Conservation (phyloP, 164 flowering plant genomes). For the Vitis amurensis region DNA sequence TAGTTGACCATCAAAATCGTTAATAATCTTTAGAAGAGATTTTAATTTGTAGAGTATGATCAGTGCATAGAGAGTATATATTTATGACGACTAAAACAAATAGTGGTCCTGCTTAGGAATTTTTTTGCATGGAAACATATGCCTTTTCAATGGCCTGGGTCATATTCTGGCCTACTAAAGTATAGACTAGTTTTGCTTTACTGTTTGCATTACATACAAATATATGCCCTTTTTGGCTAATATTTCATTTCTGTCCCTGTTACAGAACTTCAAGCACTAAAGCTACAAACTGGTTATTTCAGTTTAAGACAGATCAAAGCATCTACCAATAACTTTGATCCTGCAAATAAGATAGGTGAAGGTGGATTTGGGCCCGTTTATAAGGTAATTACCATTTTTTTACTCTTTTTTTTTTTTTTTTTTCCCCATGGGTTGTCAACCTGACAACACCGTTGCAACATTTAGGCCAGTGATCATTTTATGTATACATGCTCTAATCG, state of each 20-base stretch:
- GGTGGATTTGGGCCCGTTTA: constrained; percentile 88
- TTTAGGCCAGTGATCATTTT: too few relatives aligned
- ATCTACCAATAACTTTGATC: constrained; percentile 74
- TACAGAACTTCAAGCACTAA: constrained; percentile 59
- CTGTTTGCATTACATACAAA: neutral
- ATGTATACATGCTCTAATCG: too few relatives aligned
- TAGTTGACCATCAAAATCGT: too few relatives aligned
- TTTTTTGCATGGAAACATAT: too few relatives aligned
- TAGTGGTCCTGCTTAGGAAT: too few relatives aligned
- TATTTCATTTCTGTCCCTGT: constrained; percentile 2
- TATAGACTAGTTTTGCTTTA: neutral
- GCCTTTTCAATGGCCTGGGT: too few relatives aligned
- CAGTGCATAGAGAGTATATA: too few relatives aligned
- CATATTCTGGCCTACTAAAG: too few relatives aligned
- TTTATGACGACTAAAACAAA: too few relatives aligned
- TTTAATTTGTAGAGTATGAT: too few relatives aligned
- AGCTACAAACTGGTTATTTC: constrained; percentile 66
- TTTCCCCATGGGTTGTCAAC: neutral
- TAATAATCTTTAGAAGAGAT: too few relatives aligned
- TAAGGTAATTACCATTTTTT: constrained; percentile 44
- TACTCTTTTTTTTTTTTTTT: neutral
- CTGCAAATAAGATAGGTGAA: constrained; percentile 80
- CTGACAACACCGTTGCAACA: neutral
- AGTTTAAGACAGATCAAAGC: constrained; percentile 66
- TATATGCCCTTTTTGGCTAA: constrained; percentile 2